These are phyloP conservation scores for Cladosporium cucumerinum DNA, from an alignment of 2,329 filamentous ascomycete genomes.

Conservation along the genomic window DNA sequence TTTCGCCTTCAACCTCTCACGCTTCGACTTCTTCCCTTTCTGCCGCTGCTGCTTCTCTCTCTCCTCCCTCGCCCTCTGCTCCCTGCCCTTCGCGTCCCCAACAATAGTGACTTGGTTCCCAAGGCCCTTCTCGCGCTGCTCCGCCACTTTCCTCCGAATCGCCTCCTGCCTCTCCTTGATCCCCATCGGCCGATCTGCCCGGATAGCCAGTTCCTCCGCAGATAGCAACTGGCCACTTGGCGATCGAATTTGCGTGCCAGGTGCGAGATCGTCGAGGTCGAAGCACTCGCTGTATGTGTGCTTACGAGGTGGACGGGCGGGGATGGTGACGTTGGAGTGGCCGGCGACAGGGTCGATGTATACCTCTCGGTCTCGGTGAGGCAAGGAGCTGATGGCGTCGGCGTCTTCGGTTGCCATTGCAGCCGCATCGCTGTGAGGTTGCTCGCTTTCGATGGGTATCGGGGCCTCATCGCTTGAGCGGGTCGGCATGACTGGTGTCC, in stretches of 20 bases:
- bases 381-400: constrained; percentile 3
- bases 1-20: constrained; percentile 58
- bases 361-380: not conserved
- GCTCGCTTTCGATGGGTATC: not conserved
- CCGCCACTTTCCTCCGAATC: constrained; percentile 23
- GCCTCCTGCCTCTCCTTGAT: constrained; percentile 37
- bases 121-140: not conserved
- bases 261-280: constrained; percentile 27
- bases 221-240: constrained; percentile 33
- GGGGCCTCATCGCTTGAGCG: not conserved
- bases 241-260: constrained; percentile 26
- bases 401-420: not conserved
- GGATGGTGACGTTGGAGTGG: constrained; percentile 21
- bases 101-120: constrained; percentile 1
- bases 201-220: constrained; percentile 25
- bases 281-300: constrained; percentile 29
- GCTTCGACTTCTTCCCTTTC: constrained; percentile 44
- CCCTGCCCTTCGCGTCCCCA: not conserved
- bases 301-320: constrained; percentile 20
- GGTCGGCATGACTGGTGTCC: not conserved
- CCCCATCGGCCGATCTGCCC: constrained; percentile 32
- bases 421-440: not conserved
- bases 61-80: not conserved
- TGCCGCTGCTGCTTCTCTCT: not conserved
- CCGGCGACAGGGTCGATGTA: constrained; percentile 20